phyloP scores from a whole-genome alignment of 176 grass and related monocot species.

The Thalia dealbata region DNA sequence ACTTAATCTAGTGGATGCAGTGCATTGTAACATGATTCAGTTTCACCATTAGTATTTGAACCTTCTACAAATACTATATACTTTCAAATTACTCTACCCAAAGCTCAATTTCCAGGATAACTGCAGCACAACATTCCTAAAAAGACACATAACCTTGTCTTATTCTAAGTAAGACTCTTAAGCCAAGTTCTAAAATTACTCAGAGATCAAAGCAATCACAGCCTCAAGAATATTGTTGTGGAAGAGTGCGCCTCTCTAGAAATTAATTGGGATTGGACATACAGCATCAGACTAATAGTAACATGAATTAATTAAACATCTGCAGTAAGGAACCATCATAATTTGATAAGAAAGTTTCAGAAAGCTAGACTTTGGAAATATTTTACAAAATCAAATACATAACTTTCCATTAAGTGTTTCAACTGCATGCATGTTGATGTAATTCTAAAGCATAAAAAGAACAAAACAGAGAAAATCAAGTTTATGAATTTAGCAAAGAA shows the following conservation, averaged over 20 bases:
- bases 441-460: not conserved
- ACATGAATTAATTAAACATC: not conserved
- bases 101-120: not conserved
- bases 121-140: not conserved
- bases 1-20: no score
- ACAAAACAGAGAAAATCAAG: not conserved
- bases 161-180: no score
- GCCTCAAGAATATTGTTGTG: no score
- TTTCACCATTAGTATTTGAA: no score
- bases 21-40: no score
- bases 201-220: no score
- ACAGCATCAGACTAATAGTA: not conserved
- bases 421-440: not conserved
- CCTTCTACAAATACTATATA: not conserved
- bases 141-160: no score
- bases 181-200: no score
- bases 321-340: not conserved
- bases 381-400: not conserved
- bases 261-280: not conserved
- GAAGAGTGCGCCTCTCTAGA: not conserved
- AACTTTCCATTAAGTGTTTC: not conserved
- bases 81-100: not conserved
- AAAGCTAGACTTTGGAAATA: not conserved
- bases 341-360: not conserved
- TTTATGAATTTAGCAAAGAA: not conserved